Conservation (phyloP, 73 alveolate genomes). For the Paramecium primaurelia region DNA sequence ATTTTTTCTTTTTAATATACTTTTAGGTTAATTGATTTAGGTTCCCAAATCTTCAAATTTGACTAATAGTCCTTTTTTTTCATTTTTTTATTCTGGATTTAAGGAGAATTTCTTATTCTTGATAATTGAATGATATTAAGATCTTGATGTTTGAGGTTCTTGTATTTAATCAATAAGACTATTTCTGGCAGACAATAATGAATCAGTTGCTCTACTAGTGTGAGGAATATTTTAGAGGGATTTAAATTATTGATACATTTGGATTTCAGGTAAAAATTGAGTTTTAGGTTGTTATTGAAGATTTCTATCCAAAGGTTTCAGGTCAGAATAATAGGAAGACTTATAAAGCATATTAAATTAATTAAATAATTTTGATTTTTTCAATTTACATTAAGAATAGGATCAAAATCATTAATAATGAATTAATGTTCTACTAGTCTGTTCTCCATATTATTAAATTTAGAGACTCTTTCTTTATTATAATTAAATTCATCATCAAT, state of each 20-base stretch:
- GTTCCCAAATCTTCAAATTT: background rate
- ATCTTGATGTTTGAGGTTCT: background rate
- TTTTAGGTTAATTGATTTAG: background rate
- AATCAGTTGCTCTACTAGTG: background rate
- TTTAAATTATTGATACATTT: background rate
- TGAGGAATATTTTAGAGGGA: background rate
- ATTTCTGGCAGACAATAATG: background rate
- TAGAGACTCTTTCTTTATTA: background rate
- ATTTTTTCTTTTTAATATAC: constrained; percentile 19
- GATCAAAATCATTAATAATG: background rate
- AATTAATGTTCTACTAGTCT: background rate
- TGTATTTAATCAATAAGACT: background rate
- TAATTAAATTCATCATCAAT: background rate
- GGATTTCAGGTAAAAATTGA: background rate
- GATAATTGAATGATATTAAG: background rate
- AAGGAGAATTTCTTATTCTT: background rate
- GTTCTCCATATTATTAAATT: background rate
- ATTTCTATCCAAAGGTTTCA: background rate
- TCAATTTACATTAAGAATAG: background rate
- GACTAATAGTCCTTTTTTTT: background rate
- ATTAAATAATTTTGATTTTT: background rate
- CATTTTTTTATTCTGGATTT: background rate
- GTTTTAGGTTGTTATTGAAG: background rate
- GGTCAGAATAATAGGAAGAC: background rate
- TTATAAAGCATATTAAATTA: background rate